Evolutionary conservation across 192 early-diverging fungal genomes (phyloP), one percentile per base, ranked within the genome.

Genomic region (Linnemannia elongata): DNA sequence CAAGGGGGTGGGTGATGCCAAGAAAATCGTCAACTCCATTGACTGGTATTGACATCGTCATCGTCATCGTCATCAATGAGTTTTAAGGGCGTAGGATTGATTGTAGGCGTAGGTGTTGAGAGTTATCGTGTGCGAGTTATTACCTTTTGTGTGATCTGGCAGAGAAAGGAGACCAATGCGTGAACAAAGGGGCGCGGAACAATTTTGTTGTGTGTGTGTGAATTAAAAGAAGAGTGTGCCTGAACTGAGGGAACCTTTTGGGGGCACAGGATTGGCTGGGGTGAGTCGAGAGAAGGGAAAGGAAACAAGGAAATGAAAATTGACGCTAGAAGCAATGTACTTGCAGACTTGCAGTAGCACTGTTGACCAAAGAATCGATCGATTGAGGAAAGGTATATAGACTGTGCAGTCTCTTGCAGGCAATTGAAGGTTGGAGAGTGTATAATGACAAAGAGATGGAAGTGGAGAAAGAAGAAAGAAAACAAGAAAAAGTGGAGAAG

Each of bases 241-340:
- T 52, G 49, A 52, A 4, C 20, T 52, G 18, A 52, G 49, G 49
- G 49, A 17, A 17, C 17, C 0, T 20, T 52, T 52, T 52, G 49
- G 49, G 49, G 49, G 18, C 49, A 52, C 49, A 52, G 60, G 60
- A 66, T 66, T 49, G 30, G 41, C 42, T 78, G 66, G 30, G 38
- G 68, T 44, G 33, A 72, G 9, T 15, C 1, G 20, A 78, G 0
- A 66, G 30, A 78, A 70, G 69, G 0, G 36, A 55, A 39, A 39
- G 30, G 52, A 42, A 52, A 36, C 36, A 15, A 70, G 41, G 3
- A 36, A 55, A 27, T n/a, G 24, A 72, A 72, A 42, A 57, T 39
- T 42, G 38, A 36, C 49, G 45, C 74, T 38, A 55, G 52, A 75
- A 49, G 33, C 74, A 75, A 75, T 3, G 41, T 47, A 42, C n/a